Conservation (phyloP, 306 rosid species). For the Quillaja saponaria region DNA sequence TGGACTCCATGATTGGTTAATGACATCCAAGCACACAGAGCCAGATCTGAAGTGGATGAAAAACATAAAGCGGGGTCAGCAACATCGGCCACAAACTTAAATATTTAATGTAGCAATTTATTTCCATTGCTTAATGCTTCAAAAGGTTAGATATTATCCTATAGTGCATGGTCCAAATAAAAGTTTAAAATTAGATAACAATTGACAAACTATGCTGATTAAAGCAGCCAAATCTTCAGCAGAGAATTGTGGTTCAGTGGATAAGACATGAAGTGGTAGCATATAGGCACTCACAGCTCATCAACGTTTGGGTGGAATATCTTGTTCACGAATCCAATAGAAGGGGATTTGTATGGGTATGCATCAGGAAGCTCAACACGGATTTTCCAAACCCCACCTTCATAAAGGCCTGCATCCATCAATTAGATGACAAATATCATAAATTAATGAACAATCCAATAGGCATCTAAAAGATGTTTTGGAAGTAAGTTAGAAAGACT, state of each 20-base stretch:
- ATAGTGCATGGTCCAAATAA: slow-evolving; percentile 1
- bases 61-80: slow-evolving; percentile 37
- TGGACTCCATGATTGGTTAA: slow-evolving; percentile 99
- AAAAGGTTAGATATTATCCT: background rate
- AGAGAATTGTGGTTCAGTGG: background rate
- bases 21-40: slow-evolving; percentile 96
- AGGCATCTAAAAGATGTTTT: background rate
- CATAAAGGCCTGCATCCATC: slow-evolving; percentile 79
- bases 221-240: background rate
- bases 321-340: slow-evolving; percentile 92
- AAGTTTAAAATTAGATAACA: too few species aligned
- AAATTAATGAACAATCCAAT: slow-evolving; percentile 26
- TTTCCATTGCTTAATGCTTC: slow-evolving; percentile 16
- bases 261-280: slow-evolving; percentile 15
- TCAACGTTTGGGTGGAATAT: slow-evolving; percentile 97
- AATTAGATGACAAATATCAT: slow-evolving; percentile 11
- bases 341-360: slow-evolving; percentile 95
- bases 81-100: slow-evolving; percentile 17
- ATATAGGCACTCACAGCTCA: slow-evolving; percentile 75
- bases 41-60: slow-evolving; percentile 80
- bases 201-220: too few species aligned
- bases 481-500: too few species aligned
- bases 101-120: slow-evolving; percentile 13
- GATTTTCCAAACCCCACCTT: slow-evolving; percentile 95
- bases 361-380: slow-evolving; percentile 98